Conservation (phyloP, 371 early-diverging fungal species). For the Apophysomyces sp. region DNA sequence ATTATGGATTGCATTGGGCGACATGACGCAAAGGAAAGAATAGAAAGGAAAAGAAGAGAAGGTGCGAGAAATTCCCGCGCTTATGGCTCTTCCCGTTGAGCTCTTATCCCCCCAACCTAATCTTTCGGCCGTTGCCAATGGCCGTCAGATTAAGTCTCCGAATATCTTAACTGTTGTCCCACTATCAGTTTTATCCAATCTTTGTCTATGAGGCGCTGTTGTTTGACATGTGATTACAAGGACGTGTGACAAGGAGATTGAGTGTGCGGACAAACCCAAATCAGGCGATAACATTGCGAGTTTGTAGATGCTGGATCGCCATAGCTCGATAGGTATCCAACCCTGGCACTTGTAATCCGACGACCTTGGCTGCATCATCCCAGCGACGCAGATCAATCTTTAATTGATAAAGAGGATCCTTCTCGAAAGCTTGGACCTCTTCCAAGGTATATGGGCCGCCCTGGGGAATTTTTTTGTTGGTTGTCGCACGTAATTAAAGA, state of each 20-base stretch:
- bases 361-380: conserved; percentile 54
- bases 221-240: not conserved
- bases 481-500: not conserved
- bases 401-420: conserved; percentile 43
- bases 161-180: not conserved
- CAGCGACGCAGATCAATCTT: conserved; percentile 54
- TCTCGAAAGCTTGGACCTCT: conserved; percentile 43
- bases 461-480: not conserved
- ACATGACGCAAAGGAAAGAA: not conserved
- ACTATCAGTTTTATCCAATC: not conserved
- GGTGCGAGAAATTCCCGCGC: not conserved
- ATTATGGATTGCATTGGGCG: conserved; percentile 2
- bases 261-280: too few species aligned
- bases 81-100: not conserved
- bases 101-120: not conserved
- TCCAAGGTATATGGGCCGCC: conserved; percentile 48
- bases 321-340: conserved; percentile 44
- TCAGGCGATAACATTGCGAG: not conserved
- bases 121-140: not conserved
- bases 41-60: not conserved
- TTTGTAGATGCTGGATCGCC: conserved; percentile 21
- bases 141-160: not conserved
- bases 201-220: not conserved
- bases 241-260: not conserved
- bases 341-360: conserved; percentile 37